Evolutionary conservation across 192 early-diverging fungal genomes (phyloP).

Genomic region (Coemansia sp.): DNA sequence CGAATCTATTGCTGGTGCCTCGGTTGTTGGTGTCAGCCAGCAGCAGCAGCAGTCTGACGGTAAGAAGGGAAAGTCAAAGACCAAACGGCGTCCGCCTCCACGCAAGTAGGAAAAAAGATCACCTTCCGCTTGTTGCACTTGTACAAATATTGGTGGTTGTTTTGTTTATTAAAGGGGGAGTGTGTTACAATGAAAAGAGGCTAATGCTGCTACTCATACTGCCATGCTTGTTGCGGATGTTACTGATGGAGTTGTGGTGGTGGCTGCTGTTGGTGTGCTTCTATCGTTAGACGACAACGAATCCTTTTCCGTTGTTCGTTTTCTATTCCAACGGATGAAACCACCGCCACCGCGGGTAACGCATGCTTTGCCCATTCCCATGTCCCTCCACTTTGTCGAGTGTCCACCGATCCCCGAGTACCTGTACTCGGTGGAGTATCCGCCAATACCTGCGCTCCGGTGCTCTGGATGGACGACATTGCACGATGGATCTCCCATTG

Average conservation of each 20-base stretch:
- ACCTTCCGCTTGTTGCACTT: too few species aligned
- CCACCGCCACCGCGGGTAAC: background rate
- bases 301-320: background rate
- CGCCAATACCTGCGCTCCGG: conserved; percentile 24
- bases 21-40: conserved; percentile 22
- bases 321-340: background rate
- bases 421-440: conserved; percentile 8
- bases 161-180: background rate
- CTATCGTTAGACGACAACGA: background rate
- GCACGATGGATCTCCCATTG: background rate
- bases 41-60: conserved; percentile 2
- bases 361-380: conserved; percentile 38
- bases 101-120: conserved; percentile 1
- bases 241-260: background rate
- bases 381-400: conserved; percentile 14
- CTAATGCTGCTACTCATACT: too few species aligned
- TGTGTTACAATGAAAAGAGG: too few species aligned
- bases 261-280: background rate
- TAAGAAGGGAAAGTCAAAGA: background rate
- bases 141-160: background rate
- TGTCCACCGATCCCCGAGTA: conserved; percentile 26
- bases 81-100: conserved; percentile 6
- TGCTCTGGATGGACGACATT: conserved; percentile 13
- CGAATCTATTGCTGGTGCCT: conserved; percentile 18
- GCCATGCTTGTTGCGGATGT: background rate